Base-by-base conservation (phyloP, 805 yeast species). In the Sugiyamaella lignohabitans region DNA sequence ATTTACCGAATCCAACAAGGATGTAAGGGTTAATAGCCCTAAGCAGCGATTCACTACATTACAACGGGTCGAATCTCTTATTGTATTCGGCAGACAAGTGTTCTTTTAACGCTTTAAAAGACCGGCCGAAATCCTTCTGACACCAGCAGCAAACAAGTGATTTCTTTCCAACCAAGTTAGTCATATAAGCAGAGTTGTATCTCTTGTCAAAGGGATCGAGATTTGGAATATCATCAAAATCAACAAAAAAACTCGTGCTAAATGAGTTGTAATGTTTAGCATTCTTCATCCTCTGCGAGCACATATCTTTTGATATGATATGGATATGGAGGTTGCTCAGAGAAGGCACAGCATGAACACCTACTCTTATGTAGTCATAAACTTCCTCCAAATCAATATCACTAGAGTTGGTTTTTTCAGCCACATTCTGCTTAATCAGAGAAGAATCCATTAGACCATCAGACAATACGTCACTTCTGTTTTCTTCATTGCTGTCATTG, bases 331-430 rank as follows among this genome's bases (percentile, higher is more conserved):
- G 56, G 59, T 86, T 84, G 35, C 63, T 64, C 72, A 85, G 60
- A 0, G 88, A 80, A 2, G 95, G 95, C 1, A 73, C 72, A 3
- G 84, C 63, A 62, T 86, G 95, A 21, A 84, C 72, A 0, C 94
- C 91, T 5, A 72, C 74, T 49, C 67, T 65, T 5, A 83, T 46
- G n/a, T 54, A 51, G 4, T 59, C 56, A 14, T 43, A 30, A 14
- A 54, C 38, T 4, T 16, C 16, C 2, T 44, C 48, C 14, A 29
- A 16, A 21, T 39, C 40, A 3, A 5, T 17, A 3, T 16, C 32
- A 5, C 20, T n/a, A 6, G n/a, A 23, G 10, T 27, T 27, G 11
- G 8, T 27, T 8, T 27, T 14, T 27, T 27, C 32, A 27, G 32
- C 32, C 14, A 8, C 14, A 8, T 27, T 14, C n/a, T n/a, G n/a